Percentiles rank a stretch among this genome's conserved stretches.
Evolutionary conservation across 352 stramenopile genomes (phyloP).

Genomic region (Phytophthora pini): DNA sequence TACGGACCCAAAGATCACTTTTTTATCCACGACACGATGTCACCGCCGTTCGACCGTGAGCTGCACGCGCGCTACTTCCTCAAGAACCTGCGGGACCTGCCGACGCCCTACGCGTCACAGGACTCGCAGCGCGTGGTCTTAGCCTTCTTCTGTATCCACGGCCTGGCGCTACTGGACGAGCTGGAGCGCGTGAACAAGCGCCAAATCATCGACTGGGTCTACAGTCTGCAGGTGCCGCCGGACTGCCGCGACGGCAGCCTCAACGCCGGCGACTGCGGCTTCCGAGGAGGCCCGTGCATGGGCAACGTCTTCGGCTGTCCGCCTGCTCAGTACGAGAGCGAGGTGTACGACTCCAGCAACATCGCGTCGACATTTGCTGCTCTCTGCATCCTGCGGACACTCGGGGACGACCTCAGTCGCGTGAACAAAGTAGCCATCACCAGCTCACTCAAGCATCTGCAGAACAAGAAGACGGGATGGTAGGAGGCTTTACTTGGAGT

Average conservation of each 20-base stretch:
- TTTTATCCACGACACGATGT: constrained; percentile 12
- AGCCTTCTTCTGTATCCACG: constrained; percentile 88
- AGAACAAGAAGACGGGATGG: constrained; percentile 80
- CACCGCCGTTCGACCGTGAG: constrained; percentile 64
- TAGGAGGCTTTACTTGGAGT: constrained; percentile 15
- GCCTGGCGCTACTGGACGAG: constrained; percentile 80
- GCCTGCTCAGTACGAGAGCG: constrained; percentile 63
- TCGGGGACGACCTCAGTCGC: constrained; percentile 82
- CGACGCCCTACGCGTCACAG: constrained; percentile 77
- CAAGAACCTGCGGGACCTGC: constrained; percentile 73
- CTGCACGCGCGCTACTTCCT: constrained; percentile 86
- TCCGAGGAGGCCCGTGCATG: constrained; percentile 71
- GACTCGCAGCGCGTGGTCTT: constrained; percentile 85
- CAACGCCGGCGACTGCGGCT: constrained; percentile 78
- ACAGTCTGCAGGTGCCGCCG: constrained; percentile 80
- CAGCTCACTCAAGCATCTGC: constrained; percentile 62
- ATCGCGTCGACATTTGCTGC: constrained; percentile 88
- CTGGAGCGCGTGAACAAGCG: constrained; percentile 73
- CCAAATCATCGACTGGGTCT: constrained; percentile 88
- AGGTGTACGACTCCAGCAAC: constrained; percentile 84
- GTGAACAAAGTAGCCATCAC: constrained; percentile 81
- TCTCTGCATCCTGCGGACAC: constrained; percentile 84
- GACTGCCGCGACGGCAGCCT: constrained; percentile 68
- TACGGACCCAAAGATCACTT: constrained; percentile 22
- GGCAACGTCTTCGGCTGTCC: constrained; percentile 64